Evolutionary conservation across 2,329 filamentous ascomycete genomes (phyloP), one percentile per base, ranked within the genome.

Genomic region (Eurotiales sp.): DNA sequence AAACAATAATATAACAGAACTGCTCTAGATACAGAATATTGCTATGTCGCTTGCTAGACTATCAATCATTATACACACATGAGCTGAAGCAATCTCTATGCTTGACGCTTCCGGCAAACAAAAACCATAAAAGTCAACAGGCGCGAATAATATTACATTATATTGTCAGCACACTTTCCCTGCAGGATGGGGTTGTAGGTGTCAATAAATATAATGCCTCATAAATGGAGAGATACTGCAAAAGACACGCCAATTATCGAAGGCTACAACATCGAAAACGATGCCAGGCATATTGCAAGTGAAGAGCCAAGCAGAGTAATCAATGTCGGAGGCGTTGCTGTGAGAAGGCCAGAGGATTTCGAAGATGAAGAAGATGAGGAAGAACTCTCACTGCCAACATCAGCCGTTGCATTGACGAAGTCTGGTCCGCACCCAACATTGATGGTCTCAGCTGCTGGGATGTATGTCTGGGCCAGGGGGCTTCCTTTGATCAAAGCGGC

Each of bases 381-480:
- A 12, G 59, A 56, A 17, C 46, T 50, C 11, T 56, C 40, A 2
- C 51, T 51, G 1, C 63, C 65, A 14, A 66, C 59, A 1, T 34
- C 30, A 27, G 80, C 66, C 29, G 75, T 77, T 11, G 72, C 69
- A 55, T 75, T 76, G 11, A 78, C 77, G 58, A 83, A 85, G 1
- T 61, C 66, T 1, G 74, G 70, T 1, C 83, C 83, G 59, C 83
- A 86, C 10, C 63, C 76, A 10, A 81, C 74, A 63, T 96, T 87
- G 46, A 97, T 78, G 61, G 86, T 81, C 55, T 79, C 71, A 0
- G 92, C 91, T 0, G 90, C 90, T 8, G 72, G 62, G 5, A 78
- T 70, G 65, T 96, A 97, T 0, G 84, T 87, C 14, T 74, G 67
- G 22, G 81, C 80, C 42, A 97, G 78, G 7, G 83, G 80, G 59